Percentiles rank a stretch among this genome's conserved stretches.
phyloP scores from a whole-genome alignment of 257 asterid genomes.

The Solanum tarapatanum region DNA sequence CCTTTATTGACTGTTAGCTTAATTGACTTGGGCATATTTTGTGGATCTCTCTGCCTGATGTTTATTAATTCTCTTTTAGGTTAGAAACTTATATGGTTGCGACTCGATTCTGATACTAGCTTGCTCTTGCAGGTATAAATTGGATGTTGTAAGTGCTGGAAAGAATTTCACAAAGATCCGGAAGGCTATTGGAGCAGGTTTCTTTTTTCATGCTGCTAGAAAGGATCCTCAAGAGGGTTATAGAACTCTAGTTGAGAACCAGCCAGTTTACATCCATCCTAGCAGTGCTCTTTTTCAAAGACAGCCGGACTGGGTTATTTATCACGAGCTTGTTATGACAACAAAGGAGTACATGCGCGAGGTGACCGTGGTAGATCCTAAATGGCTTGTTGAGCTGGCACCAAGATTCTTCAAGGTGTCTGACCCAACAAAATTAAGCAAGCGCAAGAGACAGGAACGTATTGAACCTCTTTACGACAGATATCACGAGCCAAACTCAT shows the following conservation, averaged over 20 bases:
- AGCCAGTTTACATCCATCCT: slow-evolving; percentile 89
- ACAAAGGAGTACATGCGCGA: slow-evolving; percentile 97
- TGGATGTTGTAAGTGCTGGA: slow-evolving; percentile 82
- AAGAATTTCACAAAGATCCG: slow-evolving; percentile 72
- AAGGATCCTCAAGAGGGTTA: slow-evolving; percentile 96
- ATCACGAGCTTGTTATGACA: slow-evolving; percentile 91
- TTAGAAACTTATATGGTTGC: neutral
- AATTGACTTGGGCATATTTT: neutral
- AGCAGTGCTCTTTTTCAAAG: slow-evolving; percentile 90
- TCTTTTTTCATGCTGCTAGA: slow-evolving; percentile 85
- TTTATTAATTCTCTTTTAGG: neutral
- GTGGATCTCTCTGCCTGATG: neutral
- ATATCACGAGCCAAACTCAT: slow-evolving; percentile 88
- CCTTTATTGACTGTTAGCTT: neutral
- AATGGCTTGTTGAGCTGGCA: slow-evolving; percentile 94
- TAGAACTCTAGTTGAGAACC: slow-evolving; percentile 77
- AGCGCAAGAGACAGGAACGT: slow-evolving; percentile 95
- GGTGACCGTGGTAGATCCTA: slow-evolving; percentile 79
- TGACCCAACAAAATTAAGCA: slow-evolving; percentile 92
- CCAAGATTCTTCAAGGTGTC: slow-evolving; percentile 89
- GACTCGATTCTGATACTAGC: neutral
- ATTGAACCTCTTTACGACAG: slow-evolving; percentile 89
- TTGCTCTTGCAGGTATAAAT: slow-evolving; percentile 46
- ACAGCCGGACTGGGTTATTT: slow-evolving; percentile 95
- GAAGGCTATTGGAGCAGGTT: slow-evolving; percentile 88